Evolutionary conservation across 108 stramenopile species (phyloP).

Genomic region (Nitzschia sp.): DNA sequence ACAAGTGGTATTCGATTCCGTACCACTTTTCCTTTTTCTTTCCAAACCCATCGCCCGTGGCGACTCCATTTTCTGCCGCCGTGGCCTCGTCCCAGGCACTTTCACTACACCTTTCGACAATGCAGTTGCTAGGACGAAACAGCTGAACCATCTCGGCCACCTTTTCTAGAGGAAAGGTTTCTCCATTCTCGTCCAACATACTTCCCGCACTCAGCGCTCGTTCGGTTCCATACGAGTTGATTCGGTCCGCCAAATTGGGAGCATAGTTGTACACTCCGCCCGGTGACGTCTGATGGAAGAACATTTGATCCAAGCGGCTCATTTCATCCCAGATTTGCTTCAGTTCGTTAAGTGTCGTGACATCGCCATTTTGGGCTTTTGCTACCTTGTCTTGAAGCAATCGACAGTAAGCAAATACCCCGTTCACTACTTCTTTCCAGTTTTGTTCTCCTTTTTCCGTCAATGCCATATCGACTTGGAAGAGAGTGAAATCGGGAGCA

Average conservation of each 20-base stretch:
- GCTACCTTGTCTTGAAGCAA: constrained; percentile 47
- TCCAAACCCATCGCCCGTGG: constrained; percentile 24
- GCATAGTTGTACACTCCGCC: constrained; percentile 71
- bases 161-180: constrained; percentile 57
- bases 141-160: constrained; percentile 43
- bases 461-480: constrained; percentile 70
- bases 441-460: constrained; percentile 77
- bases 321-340: constrained; percentile 63
- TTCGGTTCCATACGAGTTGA: constrained; percentile 70
- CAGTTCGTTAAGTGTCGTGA: not conserved
- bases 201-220: constrained; percentile 66
- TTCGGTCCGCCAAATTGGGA: constrained; percentile 54
- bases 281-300: constrained; percentile 79
- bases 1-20: constrained; percentile 69
- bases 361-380: constrained; percentile 12
- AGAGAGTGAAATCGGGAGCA: constrained; percentile 68
- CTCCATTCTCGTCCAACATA: constrained; percentile 65
- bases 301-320: constrained; percentile 48
- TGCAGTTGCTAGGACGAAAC: constrained; percentile 64
- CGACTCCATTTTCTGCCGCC: constrained; percentile 13
- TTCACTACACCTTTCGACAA: constrained; percentile 83
- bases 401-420: constrained; percentile 68
- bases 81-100: constrained; percentile 63
- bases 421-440: constrained; percentile 66
- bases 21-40: constrained; percentile 80